Conservation (phyloP, 805 yeast genomes). For the Sugiyamaella floridensis region DNA sequence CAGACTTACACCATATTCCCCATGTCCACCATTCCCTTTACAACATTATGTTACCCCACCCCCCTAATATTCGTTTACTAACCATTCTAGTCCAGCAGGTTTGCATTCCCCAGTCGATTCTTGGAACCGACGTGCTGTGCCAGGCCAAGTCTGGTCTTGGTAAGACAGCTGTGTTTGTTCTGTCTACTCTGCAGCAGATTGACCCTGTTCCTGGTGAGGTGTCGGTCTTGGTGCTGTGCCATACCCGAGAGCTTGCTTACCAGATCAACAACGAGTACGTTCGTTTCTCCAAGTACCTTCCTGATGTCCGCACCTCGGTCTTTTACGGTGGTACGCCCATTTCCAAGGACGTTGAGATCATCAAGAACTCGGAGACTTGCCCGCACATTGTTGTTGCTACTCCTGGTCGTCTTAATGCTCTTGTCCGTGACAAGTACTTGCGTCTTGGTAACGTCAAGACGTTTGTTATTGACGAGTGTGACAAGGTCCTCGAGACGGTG, state of each 20-base stretch:
- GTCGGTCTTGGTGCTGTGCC: slow-evolving; percentile 89
- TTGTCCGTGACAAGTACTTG: slow-evolving; percentile 84
- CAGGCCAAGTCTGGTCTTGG: slow-evolving; percentile 99
- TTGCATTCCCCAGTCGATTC: slow-evolving; percentile 94
- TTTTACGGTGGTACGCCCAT: slow-evolving; percentile 94
- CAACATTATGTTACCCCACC: neutral
- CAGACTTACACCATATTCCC: neutral
- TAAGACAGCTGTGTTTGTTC: slow-evolving; percentile 95
- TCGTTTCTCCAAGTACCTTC: slow-evolving; percentile 97
- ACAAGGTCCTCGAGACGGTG: slow-evolving; percentile 83
- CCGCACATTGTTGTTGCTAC: slow-evolving; percentile 98
- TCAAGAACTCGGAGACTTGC: slow-evolving; percentile 86
- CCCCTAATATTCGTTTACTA: neutral
- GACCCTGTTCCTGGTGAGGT: slow-evolving; percentile 98
- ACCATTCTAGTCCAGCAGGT: slow-evolving; percentile 77
- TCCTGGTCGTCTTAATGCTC: slow-evolving; percentile 94
- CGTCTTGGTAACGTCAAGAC: slow-evolving; percentile 85
- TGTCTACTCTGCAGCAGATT: slow-evolving; percentile 91
- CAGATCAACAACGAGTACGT: slow-evolving; percentile 96
- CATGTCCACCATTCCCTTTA: neutral
- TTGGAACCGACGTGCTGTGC: slow-evolving; percentile 96
- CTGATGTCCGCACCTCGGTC: slow-evolving; percentile 93
- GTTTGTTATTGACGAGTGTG: slow-evolving; percentile 97
- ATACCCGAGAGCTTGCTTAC: slow-evolving; percentile 97
- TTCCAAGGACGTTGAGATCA: slow-evolving; percentile 73